These are phyloP conservation scores for Globisporangium lucens DNA, from an alignment of 352 stramenopile genomes.

Conservation along the genomic window DNA sequence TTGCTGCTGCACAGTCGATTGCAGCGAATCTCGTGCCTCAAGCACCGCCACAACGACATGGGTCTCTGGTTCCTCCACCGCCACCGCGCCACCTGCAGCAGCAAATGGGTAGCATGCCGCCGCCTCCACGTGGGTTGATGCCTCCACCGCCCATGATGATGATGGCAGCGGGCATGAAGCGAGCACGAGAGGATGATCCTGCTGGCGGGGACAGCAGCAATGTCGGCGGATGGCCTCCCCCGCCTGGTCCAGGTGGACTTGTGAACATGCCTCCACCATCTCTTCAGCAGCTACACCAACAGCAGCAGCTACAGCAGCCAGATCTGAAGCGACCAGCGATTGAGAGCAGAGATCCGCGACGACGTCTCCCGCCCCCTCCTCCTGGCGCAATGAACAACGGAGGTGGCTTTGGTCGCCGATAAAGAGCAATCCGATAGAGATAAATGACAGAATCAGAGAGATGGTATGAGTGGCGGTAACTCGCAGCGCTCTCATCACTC, in stretches of 20 bases:
- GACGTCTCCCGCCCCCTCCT: slow-evolving; percentile 8
- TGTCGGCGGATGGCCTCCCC: slow-evolving; percentile 12
- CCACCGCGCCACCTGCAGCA: slow-evolving; percentile 45
- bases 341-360: slow-evolving; percentile 15
- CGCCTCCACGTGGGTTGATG: slow-evolving; percentile 22
- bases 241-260: slow-evolving; percentile 7
- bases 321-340: slow-evolving; percentile 14
- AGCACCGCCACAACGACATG: slow-evolving; percentile 5
- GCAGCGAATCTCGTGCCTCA: slow-evolving; percentile 6
- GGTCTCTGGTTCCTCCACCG: slow-evolving; percentile 27
- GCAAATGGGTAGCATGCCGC: slow-evolving; percentile 42
- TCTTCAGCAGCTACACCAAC: slow-evolving; percentile 8
- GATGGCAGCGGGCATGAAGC: slow-evolving; percentile 19
- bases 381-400: background rate
- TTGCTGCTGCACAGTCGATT: slow-evolving; percentile 24
- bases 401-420: slow-evolving; percentile 9
- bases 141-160: slow-evolving; percentile 19
- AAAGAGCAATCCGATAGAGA: slow-evolving; percentile 4
- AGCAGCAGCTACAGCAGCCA: slow-evolving; percentile 7
- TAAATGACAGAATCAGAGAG: background rate
- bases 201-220: background rate
- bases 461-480: background rate
- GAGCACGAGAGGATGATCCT: slow-evolving; percentile 12
- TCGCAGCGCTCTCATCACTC: background rate
- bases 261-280: slow-evolving; percentile 9